Conservation (phyloP, 768 basidiomycete genomes). For the Rhizopogon roseolus region DNA sequence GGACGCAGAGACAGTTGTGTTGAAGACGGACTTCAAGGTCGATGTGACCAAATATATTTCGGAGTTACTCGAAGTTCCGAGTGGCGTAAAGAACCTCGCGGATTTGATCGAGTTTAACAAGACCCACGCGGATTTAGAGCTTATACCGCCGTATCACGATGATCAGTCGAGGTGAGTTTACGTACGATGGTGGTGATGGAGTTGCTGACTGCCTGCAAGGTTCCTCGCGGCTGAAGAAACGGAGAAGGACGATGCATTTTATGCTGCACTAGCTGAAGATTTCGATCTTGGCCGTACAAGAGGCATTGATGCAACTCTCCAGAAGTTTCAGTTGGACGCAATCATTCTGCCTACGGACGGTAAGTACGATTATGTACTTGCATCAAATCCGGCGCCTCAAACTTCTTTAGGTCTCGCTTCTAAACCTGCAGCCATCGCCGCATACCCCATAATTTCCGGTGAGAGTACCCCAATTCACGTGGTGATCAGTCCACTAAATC, state of each 20-base stretch:
- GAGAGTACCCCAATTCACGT: constrained; percentile 6
- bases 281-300: constrained; percentile 44
- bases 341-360: constrained; percentile 43
- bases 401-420: constrained; percentile 22
- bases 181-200: background rate
- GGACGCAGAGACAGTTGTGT: constrained; percentile 47
- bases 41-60: constrained; percentile 46
- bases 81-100: constrained; percentile 49
- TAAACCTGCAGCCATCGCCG: constrained; percentile 45
- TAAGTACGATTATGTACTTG: constrained; percentile 7
- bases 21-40: constrained; percentile 59
- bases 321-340: constrained; percentile 44
- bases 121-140: constrained; percentile 46
- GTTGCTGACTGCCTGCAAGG: constrained; percentile 5
- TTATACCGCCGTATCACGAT: constrained; percentile 27
- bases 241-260: constrained; percentile 35
- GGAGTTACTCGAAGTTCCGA: constrained; percentile 45
- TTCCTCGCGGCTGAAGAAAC: constrained; percentile 20
- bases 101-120: constrained; percentile 57
- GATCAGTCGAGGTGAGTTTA: constrained; percentile 30
- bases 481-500: constrained; percentile 2
- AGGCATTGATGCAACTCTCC: constrained; percentile 51
- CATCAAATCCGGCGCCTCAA: background rate
- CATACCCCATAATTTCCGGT: constrained; percentile 66
- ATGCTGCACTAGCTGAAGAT: constrained; percentile 41